These are phyloP conservation scores for Nyctanthes arbortristis DNA, from an alignment of 257 asterid genomes.

Conservation along the genomic window DNA sequence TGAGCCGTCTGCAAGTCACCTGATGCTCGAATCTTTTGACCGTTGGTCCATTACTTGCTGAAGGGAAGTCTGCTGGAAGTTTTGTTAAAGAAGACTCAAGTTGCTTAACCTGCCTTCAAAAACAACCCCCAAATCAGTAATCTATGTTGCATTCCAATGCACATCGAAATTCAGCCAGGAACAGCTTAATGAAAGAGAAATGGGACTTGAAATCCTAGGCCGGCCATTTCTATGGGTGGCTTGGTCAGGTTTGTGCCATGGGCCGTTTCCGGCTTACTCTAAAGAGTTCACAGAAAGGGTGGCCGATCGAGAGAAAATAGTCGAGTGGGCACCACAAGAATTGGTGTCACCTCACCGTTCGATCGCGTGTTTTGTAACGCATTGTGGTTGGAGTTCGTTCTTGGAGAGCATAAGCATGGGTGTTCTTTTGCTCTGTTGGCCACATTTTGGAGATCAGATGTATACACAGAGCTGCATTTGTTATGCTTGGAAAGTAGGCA, in stretches of 20 bases:
- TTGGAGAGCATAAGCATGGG: constrained; percentile 64
- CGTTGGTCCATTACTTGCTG: constrained; percentile 51
- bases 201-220: constrained; percentile 47
- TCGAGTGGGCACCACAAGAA: constrained; percentile 76
- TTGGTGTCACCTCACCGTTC: constrained; percentile 49
- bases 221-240: constrained; percentile 35
- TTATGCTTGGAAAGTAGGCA: constrained; percentile 53
- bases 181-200: constrained; percentile 49
- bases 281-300: constrained; percentile 31
- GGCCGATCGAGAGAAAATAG: constrained; percentile 41
- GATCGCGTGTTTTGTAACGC: constrained; percentile 53
- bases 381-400: constrained; percentile 67
- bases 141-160: constrained; percentile 66
- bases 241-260: constrained; percentile 36
- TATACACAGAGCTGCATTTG: constrained; percentile 42
- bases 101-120: constrained; percentile 62
- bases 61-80: constrained; percentile 38
- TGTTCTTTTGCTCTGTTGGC: constrained; percentile 65
- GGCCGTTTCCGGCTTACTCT: constrained; percentile 15
- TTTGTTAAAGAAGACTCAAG: constrained; percentile 46
- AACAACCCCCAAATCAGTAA: constrained; percentile 46
- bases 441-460: constrained; percentile 66
- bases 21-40: constrained; percentile 42
- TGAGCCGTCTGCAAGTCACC: constrained; percentile 20
- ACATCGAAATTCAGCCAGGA: constrained; percentile 40